Evolutionary conservation across 331 rosid species (phyloP).

Genomic region (Phaseolus coccineus): DNA sequence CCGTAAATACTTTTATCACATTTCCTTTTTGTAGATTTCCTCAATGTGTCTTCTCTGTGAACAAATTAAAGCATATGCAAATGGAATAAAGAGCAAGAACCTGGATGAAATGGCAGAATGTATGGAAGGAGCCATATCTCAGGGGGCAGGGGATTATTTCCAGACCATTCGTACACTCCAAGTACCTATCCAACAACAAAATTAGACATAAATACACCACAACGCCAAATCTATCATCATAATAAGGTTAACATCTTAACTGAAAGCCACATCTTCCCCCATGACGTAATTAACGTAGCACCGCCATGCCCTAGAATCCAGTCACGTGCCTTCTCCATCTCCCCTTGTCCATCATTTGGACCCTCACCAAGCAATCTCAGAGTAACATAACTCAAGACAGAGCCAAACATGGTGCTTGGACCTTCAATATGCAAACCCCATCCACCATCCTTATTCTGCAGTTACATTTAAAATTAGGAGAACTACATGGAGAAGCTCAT

Average conservation of each 20-base stretch:
- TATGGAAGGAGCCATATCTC: constrained; percentile 95
- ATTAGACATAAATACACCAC: constrained; percentile 36
- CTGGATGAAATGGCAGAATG: constrained; percentile 85
- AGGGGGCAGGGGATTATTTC: constrained; percentile 93
- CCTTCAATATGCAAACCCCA: constrained; percentile 97
- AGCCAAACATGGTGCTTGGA: constrained; percentile 90
- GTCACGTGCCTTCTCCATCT: constrained; percentile 62
- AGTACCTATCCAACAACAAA: constrained; percentile 64
- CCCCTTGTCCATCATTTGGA: constrained; percentile 77
- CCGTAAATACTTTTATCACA: constrained; percentile 3
- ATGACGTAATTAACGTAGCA: constrained; percentile 79
- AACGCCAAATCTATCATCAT: constrained; percentile 28
- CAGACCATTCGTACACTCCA: constrained; percentile 93
- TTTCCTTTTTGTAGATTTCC: not conserved
- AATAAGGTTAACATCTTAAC: constrained; percentile 59
- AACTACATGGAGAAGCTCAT: constrained; percentile 1
- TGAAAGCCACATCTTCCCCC: constrained; percentile 99
- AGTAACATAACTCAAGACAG: constrained; percentile 68
- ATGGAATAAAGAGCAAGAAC: constrained; percentile 51
- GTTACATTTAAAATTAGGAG: constrained; percentile 38
- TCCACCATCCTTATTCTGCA: constrained; percentile 91
- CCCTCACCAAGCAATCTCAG: constrained; percentile 88
- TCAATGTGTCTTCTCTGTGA: constrained; percentile 23
- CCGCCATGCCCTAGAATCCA: constrained; percentile 95
- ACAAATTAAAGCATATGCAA: constrained; percentile 18